A percentile compares a stretch with the other conserved stretches of the same genome.
phyloP scores from a whole-genome alignment of 768 basidiomycete species.

The Psilocybe subaeruginosa region DNA sequence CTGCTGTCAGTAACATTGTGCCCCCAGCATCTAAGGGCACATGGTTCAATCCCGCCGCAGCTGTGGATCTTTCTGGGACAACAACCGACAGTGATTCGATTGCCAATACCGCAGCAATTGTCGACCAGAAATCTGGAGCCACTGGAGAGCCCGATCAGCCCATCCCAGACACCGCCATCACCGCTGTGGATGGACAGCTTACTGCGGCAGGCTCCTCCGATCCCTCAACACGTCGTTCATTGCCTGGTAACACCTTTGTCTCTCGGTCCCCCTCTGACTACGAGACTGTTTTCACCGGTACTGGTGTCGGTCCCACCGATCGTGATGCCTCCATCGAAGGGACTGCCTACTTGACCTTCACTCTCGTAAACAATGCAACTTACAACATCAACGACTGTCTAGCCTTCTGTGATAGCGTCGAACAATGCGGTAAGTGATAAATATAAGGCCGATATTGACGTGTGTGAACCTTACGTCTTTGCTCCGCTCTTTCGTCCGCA shows the following conservation, averaged over 20 bases:
- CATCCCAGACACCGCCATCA: conserved; percentile 38
- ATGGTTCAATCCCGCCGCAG: conserved; percentile 23
- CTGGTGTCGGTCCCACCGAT: conserved; percentile 35
- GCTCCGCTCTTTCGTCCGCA: conserved; percentile 15
- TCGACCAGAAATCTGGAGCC: conserved; percentile 44
- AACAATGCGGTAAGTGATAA: conserved; percentile 44
- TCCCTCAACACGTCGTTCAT: conserved; percentile 16
- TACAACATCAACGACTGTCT: conserved; percentile 48
- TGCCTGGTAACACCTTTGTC: conserved; percentile 14
- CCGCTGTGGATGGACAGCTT: conserved; percentile 47
- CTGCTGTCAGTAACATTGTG: conserved; percentile 25
- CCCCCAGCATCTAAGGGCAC: conserved; percentile 29
- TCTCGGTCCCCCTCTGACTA: conserved; percentile 32
- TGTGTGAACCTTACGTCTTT: not conserved
- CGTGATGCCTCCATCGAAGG: conserved; percentile 48
- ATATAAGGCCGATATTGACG: not conserved
- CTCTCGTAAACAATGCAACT: conserved; percentile 45
- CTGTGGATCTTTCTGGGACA: conserved; percentile 24
- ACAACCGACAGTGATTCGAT: conserved; percentile 38
- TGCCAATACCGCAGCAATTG: conserved; percentile 32
- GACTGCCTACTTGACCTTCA: conserved; percentile 53
- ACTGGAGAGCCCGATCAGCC: conserved; percentile 36
- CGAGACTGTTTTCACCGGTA: conserved; percentile 40
- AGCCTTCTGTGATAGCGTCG: conserved; percentile 37
- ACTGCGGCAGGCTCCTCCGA: conserved; percentile 21